Evolutionary conservation across 805 yeast genomes (phyloP).

Genomic region (Wickerhamomyces hampshirensis): DNA sequence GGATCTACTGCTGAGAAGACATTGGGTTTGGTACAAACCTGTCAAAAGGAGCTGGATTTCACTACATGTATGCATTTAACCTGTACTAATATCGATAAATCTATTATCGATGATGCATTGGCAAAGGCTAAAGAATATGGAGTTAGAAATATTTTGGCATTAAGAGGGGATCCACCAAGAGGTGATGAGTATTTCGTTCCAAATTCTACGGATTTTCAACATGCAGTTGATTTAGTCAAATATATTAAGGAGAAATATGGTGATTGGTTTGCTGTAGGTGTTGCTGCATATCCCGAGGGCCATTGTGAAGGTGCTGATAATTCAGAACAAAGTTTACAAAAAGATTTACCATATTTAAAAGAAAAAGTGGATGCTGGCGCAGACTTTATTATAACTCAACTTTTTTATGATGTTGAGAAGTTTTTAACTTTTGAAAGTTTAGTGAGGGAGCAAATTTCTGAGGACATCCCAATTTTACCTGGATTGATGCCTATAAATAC

Average conservation of each 20-base stretch:
- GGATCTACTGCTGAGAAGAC: conserved; percentile 90
- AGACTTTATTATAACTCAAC: conserved; percentile 85
- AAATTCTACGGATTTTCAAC: conserved; percentile 41
- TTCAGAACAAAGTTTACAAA: conserved; percentile 55
- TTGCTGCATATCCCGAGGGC: conserved; percentile 98
- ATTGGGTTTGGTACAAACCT: conserved; percentile 71
- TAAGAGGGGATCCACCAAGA: conserved; percentile 95
- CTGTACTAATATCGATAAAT: conserved; percentile 85
- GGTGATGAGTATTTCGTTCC: conserved; percentile 56
- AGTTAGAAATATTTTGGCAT: conserved; percentile 81
- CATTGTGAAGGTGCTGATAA: conserved; percentile 83
- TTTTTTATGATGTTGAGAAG: conserved; percentile 83
- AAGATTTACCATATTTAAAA: conserved; percentile 73
- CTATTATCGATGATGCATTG: conserved; percentile 76
- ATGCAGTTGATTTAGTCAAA: conserved; percentile 82
- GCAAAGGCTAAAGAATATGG: conserved; percentile 68
- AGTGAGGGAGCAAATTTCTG: conserved; percentile 38
- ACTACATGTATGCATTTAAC: conserved; percentile 94
- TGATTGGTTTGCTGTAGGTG: conserved; percentile 88
- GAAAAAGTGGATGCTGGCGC: conserved; percentile 95
- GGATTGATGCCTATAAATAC: conserved; percentile 93
- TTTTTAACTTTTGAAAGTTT: conserved; percentile 60
- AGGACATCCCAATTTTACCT: conserved; percentile 62
- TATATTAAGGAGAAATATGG: conserved; percentile 71
- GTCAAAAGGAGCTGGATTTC: conserved; percentile 70